Base-by-base conservation (phyloP, 805 yeast genomes). In the Saccharomycopsis guyanensis region DNA sequence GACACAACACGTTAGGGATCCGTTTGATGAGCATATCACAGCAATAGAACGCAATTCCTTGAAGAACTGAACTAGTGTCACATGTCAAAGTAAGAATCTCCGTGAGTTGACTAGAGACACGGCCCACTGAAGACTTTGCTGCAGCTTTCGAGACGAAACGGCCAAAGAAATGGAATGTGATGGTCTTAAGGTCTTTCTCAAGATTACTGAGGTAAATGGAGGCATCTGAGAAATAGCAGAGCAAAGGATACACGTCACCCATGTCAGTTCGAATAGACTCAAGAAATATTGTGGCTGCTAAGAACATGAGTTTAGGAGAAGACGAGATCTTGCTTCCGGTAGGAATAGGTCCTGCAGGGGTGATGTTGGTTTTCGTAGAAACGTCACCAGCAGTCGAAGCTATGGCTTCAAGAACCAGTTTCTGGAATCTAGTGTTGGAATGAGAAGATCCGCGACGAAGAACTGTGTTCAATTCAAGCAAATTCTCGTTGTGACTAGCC, bases 391-490 rank as follows among this genome's bases (percentile, higher is more conserved):
- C 20, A n/a, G 16, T 33, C 29, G 24, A 35, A 20, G 37, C 16
- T 19, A 49, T 38, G 6, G 45, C 18, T 18, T 74, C 71, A 44
- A 84, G 66, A 20, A 75, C 72, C 43, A 73, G 80, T 47, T 78
- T 79, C 60, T 88, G 96, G 50, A 80, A 77, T 60, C 79, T 84
- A 40, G 84, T 79, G 50, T 85, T 85, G 47, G 78, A 80, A 56
- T 83, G 83, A 1, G 95, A 85, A 0, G 96, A 81, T 12, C 96
- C 95, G 51, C 97, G 74, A 59, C 95, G 76, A 44, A 93, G 70
- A 24, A 93, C 87, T 1, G 96, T 82, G 59, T 93, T 93, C 69
- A 93, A 73, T 57, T 93, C 97, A 52, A 93, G 71, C 2, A 96
- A 86, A 16, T 95, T 86, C 60, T 93, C 98, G 10, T 91, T 82